Evolutionary conservation across 179 eudicot species (phyloP).

Genomic region (Spinacia oleracea): DNA sequence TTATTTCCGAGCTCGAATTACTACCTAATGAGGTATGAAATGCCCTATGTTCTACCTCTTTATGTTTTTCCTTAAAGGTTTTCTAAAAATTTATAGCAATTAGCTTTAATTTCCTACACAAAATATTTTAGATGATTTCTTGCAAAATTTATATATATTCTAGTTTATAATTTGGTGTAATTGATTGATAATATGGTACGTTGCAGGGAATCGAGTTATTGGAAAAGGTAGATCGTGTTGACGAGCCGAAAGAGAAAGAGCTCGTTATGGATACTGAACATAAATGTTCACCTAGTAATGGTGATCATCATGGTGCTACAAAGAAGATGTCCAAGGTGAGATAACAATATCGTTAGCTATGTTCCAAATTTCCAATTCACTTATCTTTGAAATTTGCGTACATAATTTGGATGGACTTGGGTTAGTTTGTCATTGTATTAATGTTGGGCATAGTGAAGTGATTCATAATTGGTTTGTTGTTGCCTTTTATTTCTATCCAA

Average conservation of each 20-base stretch:
- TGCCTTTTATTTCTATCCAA: too few relatives aligned
- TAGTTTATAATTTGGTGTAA: not conserved
- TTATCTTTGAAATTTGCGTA: too few relatives aligned
- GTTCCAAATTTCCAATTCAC: too few relatives aligned
- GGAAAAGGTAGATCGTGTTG: not conserved
- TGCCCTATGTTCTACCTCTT: not conserved
- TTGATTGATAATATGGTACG: not conserved
- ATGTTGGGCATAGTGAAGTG: too few relatives aligned
- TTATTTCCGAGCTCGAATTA: not conserved
- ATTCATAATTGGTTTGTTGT: too few relatives aligned
- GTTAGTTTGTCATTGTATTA: too few relatives aligned
- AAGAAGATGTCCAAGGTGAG: slow-evolving; percentile 3
- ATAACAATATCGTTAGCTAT: too few relatives aligned
- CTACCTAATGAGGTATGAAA: not conserved
- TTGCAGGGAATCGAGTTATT: not conserved
- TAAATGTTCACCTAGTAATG: not conserved
- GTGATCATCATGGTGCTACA: not conserved
- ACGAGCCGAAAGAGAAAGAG: not conserved
- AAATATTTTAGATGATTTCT: too few relatives aligned
- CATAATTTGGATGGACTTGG: too few relatives aligned
- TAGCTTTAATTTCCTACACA: too few relatives aligned
- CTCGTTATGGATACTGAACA: not conserved
- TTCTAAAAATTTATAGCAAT: too few relatives aligned
- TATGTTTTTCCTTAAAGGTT: too few relatives aligned
- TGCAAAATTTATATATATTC: not conserved